Base-by-base conservation (phyloP, 2,329 filamentous ascomycete genomes). In the Alternaria dauci region DNA sequence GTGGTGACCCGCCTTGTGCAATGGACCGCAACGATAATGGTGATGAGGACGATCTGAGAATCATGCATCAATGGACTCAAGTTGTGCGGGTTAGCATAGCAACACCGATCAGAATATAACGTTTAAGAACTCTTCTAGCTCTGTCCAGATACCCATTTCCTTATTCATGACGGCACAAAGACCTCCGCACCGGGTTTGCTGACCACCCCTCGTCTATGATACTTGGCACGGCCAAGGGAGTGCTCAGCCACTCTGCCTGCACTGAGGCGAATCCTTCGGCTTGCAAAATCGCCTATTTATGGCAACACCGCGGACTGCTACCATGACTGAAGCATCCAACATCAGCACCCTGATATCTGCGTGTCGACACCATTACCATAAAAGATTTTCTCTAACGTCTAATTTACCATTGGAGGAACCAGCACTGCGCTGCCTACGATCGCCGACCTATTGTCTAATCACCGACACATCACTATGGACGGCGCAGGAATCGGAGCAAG, bases 231-330 rank as follows among this genome's bases (percentile, higher is more conserved):
- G 11, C 14, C 20, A 5, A 38, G 46, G 20, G 11, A 50, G 46
- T 34, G 46, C 46, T 48, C 46, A 48, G 46, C 46, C 46, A 11
- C 30, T 14, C 14, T 7, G 2, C 30, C 46, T 4, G 46, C 46
- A 48, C 23, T 18, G 18, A 48, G 36, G 46, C 46, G 46, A 50
- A 50, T 38, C 46, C 46, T 36, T 50, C 32, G 32, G 26, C 16
- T 36, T 6, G 9, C 9, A 25, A 5, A 5, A 25, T 34, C n/a
- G 16, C 23, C 1, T 42, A 38, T 20, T 50, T 50, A 38, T 12
- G 16, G 8, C 32, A 20, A 36, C 20, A 36, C 46, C 12, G 5
- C 8, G 20, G 14, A 25, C 20, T 42, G 23, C 11, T 16, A 25
- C 11, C 5, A 42, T 20, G 14, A 41, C 18, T 5, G 9, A 14